Percentiles rank a stretch among this genome's conserved stretches.
Evolutionary conservation across 2,329 filamentous ascomycete species (phyloP).

Genomic region (Lachnellula cervina): DNA sequence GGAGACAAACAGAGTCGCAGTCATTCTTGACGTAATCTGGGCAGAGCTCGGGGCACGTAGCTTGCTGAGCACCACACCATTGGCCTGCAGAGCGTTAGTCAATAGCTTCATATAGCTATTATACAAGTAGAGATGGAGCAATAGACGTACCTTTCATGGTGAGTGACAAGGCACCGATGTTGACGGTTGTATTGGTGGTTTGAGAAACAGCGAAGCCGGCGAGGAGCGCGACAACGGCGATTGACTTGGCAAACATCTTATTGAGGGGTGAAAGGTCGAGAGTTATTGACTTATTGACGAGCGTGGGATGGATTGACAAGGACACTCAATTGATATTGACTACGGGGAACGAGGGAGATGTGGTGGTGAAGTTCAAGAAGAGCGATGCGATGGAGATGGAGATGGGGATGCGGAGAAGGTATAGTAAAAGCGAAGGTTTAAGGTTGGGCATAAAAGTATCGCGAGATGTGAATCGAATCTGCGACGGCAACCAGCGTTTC

Average conservation of each 20-base stretch:
- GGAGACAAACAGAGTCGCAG: constrained; percentile 46
- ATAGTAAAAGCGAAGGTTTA: too few relatives aligned
- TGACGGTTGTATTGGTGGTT: constrained; percentile 23
- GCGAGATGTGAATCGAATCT: too few relatives aligned
- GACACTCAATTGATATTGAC: neutral
- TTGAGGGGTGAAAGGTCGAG: constrained; percentile 1
- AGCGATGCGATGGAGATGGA: neutral
- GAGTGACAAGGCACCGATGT: constrained; percentile 15
- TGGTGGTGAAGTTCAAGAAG: neutral
- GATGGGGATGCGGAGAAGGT: too few relatives aligned
- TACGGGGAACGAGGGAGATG: neutral
- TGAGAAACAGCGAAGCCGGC: constrained; percentile 23
- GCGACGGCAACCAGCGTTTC: too few relatives aligned
- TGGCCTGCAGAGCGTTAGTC: constrained; percentile 33
- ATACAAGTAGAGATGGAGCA: neutral
- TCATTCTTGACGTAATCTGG: constrained; percentile 44
- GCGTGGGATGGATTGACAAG: neutral
- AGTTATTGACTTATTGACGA: neutral
- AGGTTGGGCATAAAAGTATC: too few relatives aligned
- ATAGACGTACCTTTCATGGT: constrained; percentile 21
- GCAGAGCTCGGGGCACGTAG: constrained; percentile 58
- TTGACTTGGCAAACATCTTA: constrained; percentile 29
- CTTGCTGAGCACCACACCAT: constrained; percentile 56
- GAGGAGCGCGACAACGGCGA: constrained; percentile 25
- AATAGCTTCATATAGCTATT: neutral